A percentile compares a stretch with the other conserved stretches of the same genome.
Conservation (phyloP, 257 asterid genomes). For the Nicotiana tabacum region DNA sequence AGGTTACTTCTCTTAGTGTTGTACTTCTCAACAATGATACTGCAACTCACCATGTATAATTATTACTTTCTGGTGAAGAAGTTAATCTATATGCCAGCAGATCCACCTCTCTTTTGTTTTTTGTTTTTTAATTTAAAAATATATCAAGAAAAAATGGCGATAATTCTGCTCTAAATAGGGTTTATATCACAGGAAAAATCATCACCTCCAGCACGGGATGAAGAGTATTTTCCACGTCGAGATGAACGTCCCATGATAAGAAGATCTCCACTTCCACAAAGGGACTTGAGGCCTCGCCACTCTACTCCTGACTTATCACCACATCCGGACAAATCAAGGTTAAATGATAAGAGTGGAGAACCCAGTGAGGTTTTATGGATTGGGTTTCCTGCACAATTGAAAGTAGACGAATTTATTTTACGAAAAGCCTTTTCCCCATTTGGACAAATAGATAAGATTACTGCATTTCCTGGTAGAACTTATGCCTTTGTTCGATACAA, state of each 20-base stretch:
- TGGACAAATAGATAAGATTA: constrained; percentile 83
- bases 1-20: background rate
- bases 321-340: constrained; percentile 49
- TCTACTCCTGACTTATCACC: constrained; percentile 43
- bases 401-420: constrained; percentile 73
- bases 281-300: constrained; percentile 63
- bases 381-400: constrained; percentile 85
- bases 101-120: background rate
- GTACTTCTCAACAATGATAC: background rate
- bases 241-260: constrained; percentile 48
- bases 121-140: background rate
- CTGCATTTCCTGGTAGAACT: constrained; percentile 92
- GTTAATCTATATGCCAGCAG: background rate
- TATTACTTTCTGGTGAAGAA: constrained; percentile 3
- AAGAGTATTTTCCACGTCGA: constrained; percentile 45
- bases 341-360: constrained; percentile 51
- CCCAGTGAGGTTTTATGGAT: constrained; percentile 94
- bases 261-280: constrained; percentile 45
- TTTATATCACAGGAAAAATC: constrained; percentile 76
- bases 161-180: constrained; percentile 26
- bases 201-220: constrained; percentile 28
- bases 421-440: constrained; percentile 83
- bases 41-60: background rate
- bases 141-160: background rate
- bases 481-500: constrained; percentile 86